Evolutionary conservation across 1,284 basidiomycete genomes (phyloP), one percentile per base, ranked within the genome.

Genomic region (Ustilago sp.): DNA sequence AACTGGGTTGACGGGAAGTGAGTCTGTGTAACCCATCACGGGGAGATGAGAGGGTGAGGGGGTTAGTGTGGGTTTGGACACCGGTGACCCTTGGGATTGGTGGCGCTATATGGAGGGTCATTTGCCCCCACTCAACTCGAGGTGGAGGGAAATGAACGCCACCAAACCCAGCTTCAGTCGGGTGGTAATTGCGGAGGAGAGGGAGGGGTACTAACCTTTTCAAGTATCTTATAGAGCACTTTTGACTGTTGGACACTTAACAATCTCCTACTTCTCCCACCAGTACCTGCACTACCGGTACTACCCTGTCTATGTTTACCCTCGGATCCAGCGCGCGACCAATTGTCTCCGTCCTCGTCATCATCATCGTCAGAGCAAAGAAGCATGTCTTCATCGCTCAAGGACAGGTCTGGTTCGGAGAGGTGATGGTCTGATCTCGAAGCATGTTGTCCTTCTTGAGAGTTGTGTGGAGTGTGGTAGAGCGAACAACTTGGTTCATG

Each of bases 1-100:
- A 77, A 64, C 31, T 74, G 64, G 4, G 81, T 83, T 0, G 80
- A 79, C 0, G 81, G 81, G 35, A 83, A 83, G 32, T 77, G 64
- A 6, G 81, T 83, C 66, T 81, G 63, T 45, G 8, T 13, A 32
- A 32, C 19, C 23, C 23, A 28, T 28, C 23, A 3, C 23, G 23
- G 23, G 23, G 23, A 50, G 48, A 32, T 31, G 28, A 51, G 50
- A 51, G 17, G 43, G 43, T 19, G 43, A 19, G 36, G 5, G 36
- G 36, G 36, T 38, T 38, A 8, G 23, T 28, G 23, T 28, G 23
- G 23, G 23, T 28, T 28, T 28, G 23, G 23, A 28, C 39, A 41
- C 39, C 4, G 13, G 13, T 43, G 41, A 6, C 4, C 19, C 41
- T 13, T 43, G 8, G 41, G 1, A 12, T 17, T 43, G 11, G 11